Evolutionary conservation across 1,284 basidiomycete genomes (phyloP), one percentile per base, ranked within the genome.

Genomic region (Trametes sp.): DNA sequence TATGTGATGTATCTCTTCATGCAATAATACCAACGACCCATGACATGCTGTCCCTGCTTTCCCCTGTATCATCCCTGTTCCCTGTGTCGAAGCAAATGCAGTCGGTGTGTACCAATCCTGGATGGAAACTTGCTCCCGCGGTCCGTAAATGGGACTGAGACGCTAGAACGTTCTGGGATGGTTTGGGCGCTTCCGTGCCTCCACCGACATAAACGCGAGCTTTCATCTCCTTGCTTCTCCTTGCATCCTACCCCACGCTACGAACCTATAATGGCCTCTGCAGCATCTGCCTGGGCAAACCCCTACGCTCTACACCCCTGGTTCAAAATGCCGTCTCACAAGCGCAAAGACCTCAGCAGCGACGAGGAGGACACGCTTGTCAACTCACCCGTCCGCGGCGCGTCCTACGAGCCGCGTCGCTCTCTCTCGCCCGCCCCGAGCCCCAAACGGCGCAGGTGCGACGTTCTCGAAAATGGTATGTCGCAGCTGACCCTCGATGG

Each of bases 401-500:
- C 59, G 42, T 57, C 58, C 57, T 52, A 62, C 53, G 57, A 54
- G 13, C 31, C 55, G 28, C 66, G 61, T 45, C 66, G 63, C 53
- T 67, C 66, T 9, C 59, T 65, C 44, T 64, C 63, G 36, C 66
- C 66, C 45, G 45, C 59, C 44, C 74, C 73, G 26, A 77, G 74
- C 35, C 70, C 72, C 36, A 89, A 89, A 74, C 81, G 86, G 5
- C 79, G 78, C 55, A 80, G 81, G 68, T 82, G 76, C 65, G 78
- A 74, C 63, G 75, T 75, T n/a, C 76, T 90, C 13, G 89, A 91
- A 73, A 78, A 76, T 51, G 85, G 84, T 4, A 75, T 91, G 45
- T 86, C 86, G 16, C 78, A 83, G 61, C 79, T 90, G 57, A 79
- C 81, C 0, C 74, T 87, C 26, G 69, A 70, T 55, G 59, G 61